phyloP scores from a whole-genome alignment of 768 basidiomycete genomes.

The Auricularia auricula-judae region DNA sequence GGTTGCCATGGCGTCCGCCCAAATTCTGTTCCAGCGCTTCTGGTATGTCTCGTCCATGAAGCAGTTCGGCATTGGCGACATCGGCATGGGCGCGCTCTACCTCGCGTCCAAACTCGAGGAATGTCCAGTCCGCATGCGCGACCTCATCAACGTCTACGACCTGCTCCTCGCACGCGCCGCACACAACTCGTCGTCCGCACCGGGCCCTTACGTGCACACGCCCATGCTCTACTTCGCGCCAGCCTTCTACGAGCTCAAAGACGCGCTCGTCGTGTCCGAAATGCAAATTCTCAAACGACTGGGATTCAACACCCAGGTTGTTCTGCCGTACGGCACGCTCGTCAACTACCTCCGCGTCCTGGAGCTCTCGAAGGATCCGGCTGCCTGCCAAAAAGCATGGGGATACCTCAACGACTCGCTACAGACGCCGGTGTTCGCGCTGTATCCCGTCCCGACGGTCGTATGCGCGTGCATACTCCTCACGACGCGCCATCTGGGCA shows the following conservation, averaged over 20 bases:
- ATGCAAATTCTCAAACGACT: slow-evolving; percentile 97
- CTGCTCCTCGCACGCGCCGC: slow-evolving; percentile 67
- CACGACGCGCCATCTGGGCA: slow-evolving; percentile 54
- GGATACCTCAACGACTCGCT: slow-evolving; percentile 91
- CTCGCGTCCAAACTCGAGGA: slow-evolving; percentile 89
- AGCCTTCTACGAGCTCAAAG: slow-evolving; percentile 90
- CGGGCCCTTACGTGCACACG: slow-evolving; percentile 30
- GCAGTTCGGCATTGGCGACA: slow-evolving; percentile 85
- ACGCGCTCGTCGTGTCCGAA: slow-evolving; percentile 85
- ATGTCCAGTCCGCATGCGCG: slow-evolving; percentile 82
- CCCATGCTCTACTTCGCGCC: slow-evolving; percentile 86
- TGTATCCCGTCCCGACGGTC: slow-evolving; percentile 83
- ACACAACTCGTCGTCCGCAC: slow-evolving; percentile 32
- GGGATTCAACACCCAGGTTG: slow-evolving; percentile 90
- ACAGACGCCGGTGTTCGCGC: slow-evolving; percentile 85
- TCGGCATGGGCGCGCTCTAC: slow-evolving; percentile 81
- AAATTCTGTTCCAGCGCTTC: slow-evolving; percentile 93
- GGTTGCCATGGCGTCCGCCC: slow-evolving; percentile 92
- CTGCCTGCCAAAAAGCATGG: slow-evolving; percentile 76
- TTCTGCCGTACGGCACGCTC: slow-evolving; percentile 85
- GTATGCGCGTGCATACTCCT: slow-evolving; percentile 86
- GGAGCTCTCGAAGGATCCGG: slow-evolving; percentile 60
- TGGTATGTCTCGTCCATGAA: slow-evolving; percentile 94
- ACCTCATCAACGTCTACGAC: slow-evolving; percentile 91
- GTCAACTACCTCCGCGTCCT: slow-evolving; percentile 90